These are phyloP conservation scores for Fibroporia radiculosa DNA, from an alignment of 768 basidiomycete species.

Conservation along the genomic window DNA sequence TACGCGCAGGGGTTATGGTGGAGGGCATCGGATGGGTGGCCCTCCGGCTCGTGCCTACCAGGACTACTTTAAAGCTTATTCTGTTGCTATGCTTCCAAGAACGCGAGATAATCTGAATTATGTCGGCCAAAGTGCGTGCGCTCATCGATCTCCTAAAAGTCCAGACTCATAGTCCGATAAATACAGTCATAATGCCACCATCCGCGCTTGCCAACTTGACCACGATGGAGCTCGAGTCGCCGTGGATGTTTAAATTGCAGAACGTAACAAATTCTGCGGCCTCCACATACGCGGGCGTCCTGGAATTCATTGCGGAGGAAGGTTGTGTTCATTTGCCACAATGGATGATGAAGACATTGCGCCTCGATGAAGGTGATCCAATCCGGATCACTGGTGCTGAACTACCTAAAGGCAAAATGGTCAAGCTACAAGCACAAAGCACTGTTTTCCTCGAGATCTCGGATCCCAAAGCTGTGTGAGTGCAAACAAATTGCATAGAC, in stretches of 20 bases:
- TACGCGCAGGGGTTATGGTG: slow-evolving; percentile 20
- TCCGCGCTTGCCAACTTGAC: slow-evolving; percentile 88
- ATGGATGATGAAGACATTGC: slow-evolving; percentile 99
- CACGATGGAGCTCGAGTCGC: slow-evolving; percentile 77
- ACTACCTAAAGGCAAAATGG: slow-evolving; percentile 87
- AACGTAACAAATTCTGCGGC: slow-evolving; percentile 82
- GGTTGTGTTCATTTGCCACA: slow-evolving; percentile 92
- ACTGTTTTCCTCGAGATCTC: slow-evolving; percentile 95
- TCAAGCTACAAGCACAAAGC: slow-evolving; percentile 95
- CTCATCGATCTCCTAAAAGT: slow-evolving; percentile 13
- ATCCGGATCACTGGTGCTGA: slow-evolving; percentile 87
- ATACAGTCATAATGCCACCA: slow-evolving; percentile 91
- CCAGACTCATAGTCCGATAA: slow-evolving; percentile 3
- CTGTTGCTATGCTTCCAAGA: slow-evolving; percentile 85
- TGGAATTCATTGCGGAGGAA: slow-evolving; percentile 98
- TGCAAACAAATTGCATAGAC: slow-evolving; percentile 12
- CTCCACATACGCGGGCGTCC: slow-evolving; percentile 92
- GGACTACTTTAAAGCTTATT: slow-evolving; percentile 92
- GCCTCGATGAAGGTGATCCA: slow-evolving; percentile 90
- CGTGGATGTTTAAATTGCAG: slow-evolving; percentile 95
- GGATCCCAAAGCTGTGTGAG: slow-evolving; percentile 96
- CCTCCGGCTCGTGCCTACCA: slow-evolving; percentile 74
- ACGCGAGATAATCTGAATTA: slow-evolving; percentile 90
- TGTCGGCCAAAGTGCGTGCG: slow-evolving; percentile 88
- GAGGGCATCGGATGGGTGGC: slow-evolving; percentile 37